These are phyloP conservation scores for Schizosaccharomyces osmophilus DNA, from an alignment of 805 yeast genomes.

Conservation along the genomic window DNA sequence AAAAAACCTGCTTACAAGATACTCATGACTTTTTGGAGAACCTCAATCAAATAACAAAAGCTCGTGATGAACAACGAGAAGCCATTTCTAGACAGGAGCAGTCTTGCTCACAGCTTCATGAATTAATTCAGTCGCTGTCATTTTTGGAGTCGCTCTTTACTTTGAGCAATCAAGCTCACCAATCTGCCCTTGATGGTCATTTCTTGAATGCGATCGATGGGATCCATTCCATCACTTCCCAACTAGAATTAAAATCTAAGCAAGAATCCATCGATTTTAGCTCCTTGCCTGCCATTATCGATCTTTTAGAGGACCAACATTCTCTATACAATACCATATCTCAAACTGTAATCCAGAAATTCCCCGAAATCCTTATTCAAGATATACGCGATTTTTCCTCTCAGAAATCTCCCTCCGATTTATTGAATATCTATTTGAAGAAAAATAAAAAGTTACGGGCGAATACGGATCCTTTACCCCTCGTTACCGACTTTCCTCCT, in stretches of 20 bases:
- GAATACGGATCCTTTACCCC: not conserved
- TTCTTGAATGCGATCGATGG: not conserved
- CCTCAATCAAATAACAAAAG: conserved; percentile 16
- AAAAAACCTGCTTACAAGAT: conserved; percentile 25
- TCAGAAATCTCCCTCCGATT: not conserved
- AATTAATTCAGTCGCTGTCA: not conserved
- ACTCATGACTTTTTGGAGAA: conserved; percentile 24
- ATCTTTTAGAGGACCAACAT: not conserved
- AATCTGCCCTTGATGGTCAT: not conserved
- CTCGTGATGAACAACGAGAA: not conserved
- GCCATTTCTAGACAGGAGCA: not conserved
- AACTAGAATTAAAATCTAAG: not conserved
- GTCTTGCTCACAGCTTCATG: not conserved
- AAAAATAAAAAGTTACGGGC: not conserved
- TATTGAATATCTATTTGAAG: not conserved
- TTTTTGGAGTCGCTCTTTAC: not conserved
- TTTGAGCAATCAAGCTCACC: too few relatives aligned
- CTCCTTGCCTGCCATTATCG: not conserved
- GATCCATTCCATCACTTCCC: not conserved
- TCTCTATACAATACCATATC: not conserved
- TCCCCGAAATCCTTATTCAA: not conserved
- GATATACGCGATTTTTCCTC: not conserved
- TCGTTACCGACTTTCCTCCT: not conserved
- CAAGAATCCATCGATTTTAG: not conserved
- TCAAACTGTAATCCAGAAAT: not conserved